Evolutionary conservation across 805 yeast species (phyloP).

Genomic region (Kodamaea restingae): DNA sequence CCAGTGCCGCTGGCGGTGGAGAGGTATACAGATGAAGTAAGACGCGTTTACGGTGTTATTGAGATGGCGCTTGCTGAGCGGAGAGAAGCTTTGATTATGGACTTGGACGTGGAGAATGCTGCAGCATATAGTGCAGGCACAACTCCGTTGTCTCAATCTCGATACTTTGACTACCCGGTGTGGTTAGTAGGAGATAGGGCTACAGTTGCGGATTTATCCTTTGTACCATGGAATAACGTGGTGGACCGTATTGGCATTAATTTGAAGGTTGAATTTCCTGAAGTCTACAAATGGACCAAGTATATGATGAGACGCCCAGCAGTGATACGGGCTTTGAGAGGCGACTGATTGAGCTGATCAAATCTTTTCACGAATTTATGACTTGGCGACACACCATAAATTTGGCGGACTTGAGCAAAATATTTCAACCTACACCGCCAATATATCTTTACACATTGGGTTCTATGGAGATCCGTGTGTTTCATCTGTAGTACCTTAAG

Average conservation of each 20-base stretch:
- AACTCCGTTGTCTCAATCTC: conserved; percentile 77
- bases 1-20: conserved; percentile 87
- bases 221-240: conserved; percentile 96
- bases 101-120: conserved; percentile 80
- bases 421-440: neutral
- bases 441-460: no score
- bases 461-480: no score
- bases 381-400: neutral
- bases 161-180: conserved; percentile 88
- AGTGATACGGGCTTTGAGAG: conserved; percentile 80
- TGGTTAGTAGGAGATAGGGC: conserved; percentile 87
- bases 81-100: conserved; percentile 86
- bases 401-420: neutral
- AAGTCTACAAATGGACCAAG: conserved; percentile 93
- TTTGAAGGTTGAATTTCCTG: conserved; percentile 84
- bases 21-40: conserved; percentile 85
- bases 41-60: conserved; percentile 88
- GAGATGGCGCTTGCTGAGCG: conserved; percentile 94
- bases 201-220: conserved; percentile 84
- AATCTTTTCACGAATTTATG: neutral
- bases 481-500: neutral
- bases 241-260: conserved; percentile 90
- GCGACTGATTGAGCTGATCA: conserved; percentile 36
- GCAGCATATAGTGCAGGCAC: conserved; percentile 86
- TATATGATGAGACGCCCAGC: conserved; percentile 95